Evolutionary conservation across 192 early-diverging fungal genomes (phyloP).

Genomic region (Umbelopsis ramanniana): DNA sequence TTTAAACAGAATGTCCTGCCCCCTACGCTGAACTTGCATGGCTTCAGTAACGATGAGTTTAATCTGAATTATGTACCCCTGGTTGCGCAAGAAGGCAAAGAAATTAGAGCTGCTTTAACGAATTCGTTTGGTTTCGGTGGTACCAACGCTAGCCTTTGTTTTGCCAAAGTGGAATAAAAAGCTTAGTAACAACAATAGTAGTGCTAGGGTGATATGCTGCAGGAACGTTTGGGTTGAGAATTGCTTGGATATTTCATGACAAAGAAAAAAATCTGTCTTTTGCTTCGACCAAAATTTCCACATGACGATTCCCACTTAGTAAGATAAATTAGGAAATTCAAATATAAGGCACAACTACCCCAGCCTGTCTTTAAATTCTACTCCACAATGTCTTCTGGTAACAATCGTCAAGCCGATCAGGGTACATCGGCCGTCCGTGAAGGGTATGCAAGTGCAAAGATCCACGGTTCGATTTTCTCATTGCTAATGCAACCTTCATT

Average conservation of each 20-base stretch:
- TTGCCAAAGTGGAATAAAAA: conserved; percentile 53
- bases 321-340: neutral
- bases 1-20: conserved; percentile 70
- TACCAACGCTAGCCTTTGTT: conserved; percentile 74
- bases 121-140: conserved; percentile 96
- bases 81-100: conserved; percentile 61
- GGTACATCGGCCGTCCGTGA: conserved; percentile 1
- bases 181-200: neutral
- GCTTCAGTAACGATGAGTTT: conserved; percentile 65
- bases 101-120: conserved; percentile 71
- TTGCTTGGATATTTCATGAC: no score
- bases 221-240: no score
- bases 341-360: neutral
- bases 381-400: neutral
- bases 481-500: neutral
- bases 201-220: neutral
- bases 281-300: neutral
- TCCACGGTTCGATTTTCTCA: neutral
- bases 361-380: neutral
- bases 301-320: neutral
- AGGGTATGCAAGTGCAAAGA: neutral
- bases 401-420: neutral
- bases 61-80: conserved; percentile 84
- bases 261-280: no score
- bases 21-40: conserved; percentile 82